These are phyloP conservation scores for Picochlorum sp. DNA, from an alignment of 139 green algal genomes.

Conservation along the genomic window DNA sequence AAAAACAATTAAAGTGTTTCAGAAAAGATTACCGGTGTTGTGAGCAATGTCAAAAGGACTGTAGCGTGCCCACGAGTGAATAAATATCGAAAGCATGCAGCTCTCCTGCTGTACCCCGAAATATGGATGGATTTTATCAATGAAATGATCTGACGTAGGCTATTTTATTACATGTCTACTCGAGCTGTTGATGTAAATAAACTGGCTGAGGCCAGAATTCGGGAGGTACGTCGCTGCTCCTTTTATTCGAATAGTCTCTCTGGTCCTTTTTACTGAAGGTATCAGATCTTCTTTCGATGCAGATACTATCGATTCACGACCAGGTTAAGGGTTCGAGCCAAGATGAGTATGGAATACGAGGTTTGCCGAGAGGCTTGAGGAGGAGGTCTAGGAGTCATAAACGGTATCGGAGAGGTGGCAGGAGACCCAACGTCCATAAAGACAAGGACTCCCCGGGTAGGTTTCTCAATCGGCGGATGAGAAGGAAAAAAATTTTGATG, in stretches of 20 bases:
- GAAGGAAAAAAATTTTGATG: constrained; percentile 19
- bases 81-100: no score
- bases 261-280: not conserved
- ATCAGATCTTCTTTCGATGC: not conserved
- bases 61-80: no score
- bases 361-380: constrained; percentile 21
- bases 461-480: constrained; percentile 41
- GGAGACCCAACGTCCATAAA: constrained; percentile 28
- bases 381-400: constrained; percentile 39
- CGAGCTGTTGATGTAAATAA: constrained; percentile 22
- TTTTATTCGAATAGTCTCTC: not conserved
- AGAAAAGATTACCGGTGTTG: no score
- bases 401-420: constrained; percentile 17
- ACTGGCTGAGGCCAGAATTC: constrained; percentile 19
- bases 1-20: no score
- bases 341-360: constrained; percentile 16
- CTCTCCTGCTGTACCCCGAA: no score
- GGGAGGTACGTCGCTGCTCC: constrained; percentile 11
- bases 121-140: no score
- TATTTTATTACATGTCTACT: not conserved
- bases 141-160: no score
- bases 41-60: no score
- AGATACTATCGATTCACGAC: constrained; percentile 13
- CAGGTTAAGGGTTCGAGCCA: constrained; percentile 2
- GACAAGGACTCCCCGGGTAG: not conserved